These are phyloP conservation scores for Paramecium primaurelia DNA, from an alignment of 73 alveolate species.

Conservation along the genomic window DNA sequence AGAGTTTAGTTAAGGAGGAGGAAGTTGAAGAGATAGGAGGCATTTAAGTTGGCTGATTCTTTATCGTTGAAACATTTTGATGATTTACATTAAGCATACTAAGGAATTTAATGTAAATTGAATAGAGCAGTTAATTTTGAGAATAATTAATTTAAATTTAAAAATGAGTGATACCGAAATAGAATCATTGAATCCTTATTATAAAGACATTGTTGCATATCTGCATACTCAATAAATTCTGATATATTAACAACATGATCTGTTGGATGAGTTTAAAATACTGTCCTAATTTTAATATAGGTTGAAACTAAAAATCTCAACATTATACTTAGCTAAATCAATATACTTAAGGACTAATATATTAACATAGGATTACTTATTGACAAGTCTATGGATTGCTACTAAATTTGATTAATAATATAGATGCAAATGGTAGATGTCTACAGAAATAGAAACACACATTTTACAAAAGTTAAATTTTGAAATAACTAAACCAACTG, in stretches of 20 bases:
- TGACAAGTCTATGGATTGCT: neutral
- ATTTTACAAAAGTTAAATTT: constrained; percentile 10
- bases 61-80: neutral
- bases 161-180: neutral
- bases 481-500: constrained; percentile 20
- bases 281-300: neutral
- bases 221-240: neutral
- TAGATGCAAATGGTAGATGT: neutral
- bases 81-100: neutral
- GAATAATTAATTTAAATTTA: neutral
- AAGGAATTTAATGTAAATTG: neutral
- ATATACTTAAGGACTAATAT: neutral
- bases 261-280: neutral
- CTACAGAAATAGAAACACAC: neutral
- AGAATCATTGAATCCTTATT: neutral
- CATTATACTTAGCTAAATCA: neutral
- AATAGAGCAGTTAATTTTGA: neutral
- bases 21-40: neutral
- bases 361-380: neutral
- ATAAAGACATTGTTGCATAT: neutral
- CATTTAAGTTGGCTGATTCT: neutral
- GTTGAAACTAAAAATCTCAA: neutral
- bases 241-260: neutral
- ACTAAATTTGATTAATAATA: neutral
- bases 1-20: neutral